A percentile compares a stretch with the other conserved stretches of the same genome.
Conservation (phyloP, 2,329 filamentous ascomycete species). For the Ophioceras dolichostomum region DNA sequence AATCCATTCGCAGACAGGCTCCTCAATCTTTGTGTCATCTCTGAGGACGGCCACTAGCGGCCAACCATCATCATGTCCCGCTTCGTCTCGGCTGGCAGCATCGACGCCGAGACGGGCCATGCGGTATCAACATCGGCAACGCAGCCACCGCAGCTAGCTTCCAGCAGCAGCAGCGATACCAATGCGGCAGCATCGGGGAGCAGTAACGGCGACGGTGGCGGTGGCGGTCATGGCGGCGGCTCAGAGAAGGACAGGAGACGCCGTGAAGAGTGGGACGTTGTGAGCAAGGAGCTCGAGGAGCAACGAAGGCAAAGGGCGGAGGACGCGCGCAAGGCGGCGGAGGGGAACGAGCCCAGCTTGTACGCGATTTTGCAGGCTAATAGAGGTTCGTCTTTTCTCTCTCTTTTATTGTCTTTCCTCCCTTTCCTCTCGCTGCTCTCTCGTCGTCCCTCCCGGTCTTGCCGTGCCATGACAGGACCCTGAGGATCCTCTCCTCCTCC, state of each 20-base stretch:
- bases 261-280: constrained; percentile 47
- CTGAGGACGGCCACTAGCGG: no score
- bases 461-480: neutral
- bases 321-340: constrained; percentile 27
- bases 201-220: neutral
- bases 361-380: constrained; percentile 72
- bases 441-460: neutral
- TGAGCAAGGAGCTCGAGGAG: constrained; percentile 51
- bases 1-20: no score
- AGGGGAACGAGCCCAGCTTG: constrained; percentile 46
- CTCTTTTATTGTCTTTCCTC: constrained; percentile 1
- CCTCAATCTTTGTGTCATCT: neutral
- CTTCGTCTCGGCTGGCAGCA: constrained; percentile 43
- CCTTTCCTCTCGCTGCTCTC: neutral
- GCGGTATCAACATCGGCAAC: constrained; percentile 5
- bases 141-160: no score
- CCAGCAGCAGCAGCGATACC: no score
- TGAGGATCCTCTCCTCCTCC: no score
- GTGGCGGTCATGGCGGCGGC: no score
- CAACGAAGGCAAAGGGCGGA: constrained; percentile 43
- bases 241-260: no score
- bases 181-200: no score
- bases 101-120: constrained; percentile 24
- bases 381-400: constrained; percentile 43
- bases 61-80: constrained; percentile 31